phyloP scores from a whole-genome alignment of 495 filamentous ascomycete species.

The Penicillium canescens region DNA sequence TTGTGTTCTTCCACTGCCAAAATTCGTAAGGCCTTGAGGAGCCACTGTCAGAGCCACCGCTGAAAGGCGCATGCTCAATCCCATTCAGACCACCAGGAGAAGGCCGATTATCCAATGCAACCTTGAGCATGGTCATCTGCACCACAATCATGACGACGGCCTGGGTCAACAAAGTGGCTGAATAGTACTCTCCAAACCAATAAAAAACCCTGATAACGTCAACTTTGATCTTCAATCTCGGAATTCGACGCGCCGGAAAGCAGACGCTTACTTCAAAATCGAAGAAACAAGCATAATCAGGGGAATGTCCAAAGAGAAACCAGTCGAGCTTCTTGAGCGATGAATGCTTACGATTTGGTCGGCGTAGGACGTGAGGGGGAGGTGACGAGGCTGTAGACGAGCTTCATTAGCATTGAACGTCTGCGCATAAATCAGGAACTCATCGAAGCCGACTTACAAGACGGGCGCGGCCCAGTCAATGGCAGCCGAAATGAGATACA shows the following conservation, averaged over 20 bases:
- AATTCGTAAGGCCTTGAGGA: conserved; percentile 77
- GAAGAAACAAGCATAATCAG: conserved; percentile 97
- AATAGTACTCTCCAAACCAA: conserved; percentile 88
- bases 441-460: conserved; percentile 33
- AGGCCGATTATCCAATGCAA: conserved; percentile 88
- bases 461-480: conserved; percentile 49
- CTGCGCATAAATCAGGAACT: neutral
- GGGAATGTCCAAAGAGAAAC: conserved; percentile 90
- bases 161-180: conserved; percentile 77
- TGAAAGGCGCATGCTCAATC: conserved; percentile 48
- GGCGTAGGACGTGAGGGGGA: conserved; percentile 82
- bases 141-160: conserved; percentile 83
- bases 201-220: conserved; percentile 72
- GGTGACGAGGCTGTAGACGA: conserved; percentile 58
- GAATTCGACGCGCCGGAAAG: neutral
- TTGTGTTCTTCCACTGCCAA: conserved; percentile 86
- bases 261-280: conserved; percentile 70
- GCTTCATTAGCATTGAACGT: conserved; percentile 5
- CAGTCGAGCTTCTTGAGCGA: conserved; percentile 74
- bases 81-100: conserved; percentile 55
- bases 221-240: neutral
- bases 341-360: conserved; percentile 94
- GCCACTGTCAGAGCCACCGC: conserved; percentile 21
- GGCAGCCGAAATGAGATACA: conserved; percentile 41
- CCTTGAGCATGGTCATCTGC: conserved; percentile 81